Evolutionary conservation across 2,329 filamentous ascomycete genomes (phyloP), one percentile per base, ranked within the genome.

Genomic region (Huntiella decipiens): DNA sequence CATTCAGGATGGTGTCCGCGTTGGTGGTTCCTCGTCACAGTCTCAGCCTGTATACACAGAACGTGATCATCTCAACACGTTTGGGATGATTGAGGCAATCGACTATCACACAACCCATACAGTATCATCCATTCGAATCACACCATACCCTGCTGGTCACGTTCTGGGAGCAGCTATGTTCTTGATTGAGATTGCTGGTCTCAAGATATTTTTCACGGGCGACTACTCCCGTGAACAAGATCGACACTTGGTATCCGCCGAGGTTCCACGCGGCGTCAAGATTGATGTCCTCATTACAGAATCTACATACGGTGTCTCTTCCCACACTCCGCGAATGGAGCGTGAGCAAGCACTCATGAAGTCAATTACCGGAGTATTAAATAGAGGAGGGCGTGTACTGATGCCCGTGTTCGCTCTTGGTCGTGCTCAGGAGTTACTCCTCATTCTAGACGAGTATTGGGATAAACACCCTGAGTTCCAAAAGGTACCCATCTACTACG

Each of bases 111-210:
- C 91, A 5, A 98, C 91, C 5, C 88, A 98, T 56, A 95, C 87
- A 6, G 88, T 96, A 52, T 91, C 88, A 32, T 93, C 86, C 34
- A 94, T 98, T 54, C 80, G 86, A 45, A 93, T 98, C 55, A 98
- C 91, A 0, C 91, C 91, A 12, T 96, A 94, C 55, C 91, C 92
- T 3, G 91, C 91, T 5, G 91, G 91, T 17, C 91, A 98, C 66
- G 91, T 98, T n/a, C 72, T 98, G 7, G 91, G 91, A 35, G 91
- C 91, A 10, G 91, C 91, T 55, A 98, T 98, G 91, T 98, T 94
- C 54, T 72, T 96, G 32, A 84, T 98, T 54, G 88, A 95, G 57
- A 98, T 98, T 56, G 91, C 88, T 3, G 91, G 88, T 0, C 73
- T 98, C 50, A 96, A 94, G 56, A 88, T 96, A 48, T 77, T 98